Percentiles rank a stretch among this genome's conserved stretches.
phyloP scores from a whole-genome alignment of 2,329 filamentous ascomycete genomes.

The Pseudocercospora cruenta region DNA sequence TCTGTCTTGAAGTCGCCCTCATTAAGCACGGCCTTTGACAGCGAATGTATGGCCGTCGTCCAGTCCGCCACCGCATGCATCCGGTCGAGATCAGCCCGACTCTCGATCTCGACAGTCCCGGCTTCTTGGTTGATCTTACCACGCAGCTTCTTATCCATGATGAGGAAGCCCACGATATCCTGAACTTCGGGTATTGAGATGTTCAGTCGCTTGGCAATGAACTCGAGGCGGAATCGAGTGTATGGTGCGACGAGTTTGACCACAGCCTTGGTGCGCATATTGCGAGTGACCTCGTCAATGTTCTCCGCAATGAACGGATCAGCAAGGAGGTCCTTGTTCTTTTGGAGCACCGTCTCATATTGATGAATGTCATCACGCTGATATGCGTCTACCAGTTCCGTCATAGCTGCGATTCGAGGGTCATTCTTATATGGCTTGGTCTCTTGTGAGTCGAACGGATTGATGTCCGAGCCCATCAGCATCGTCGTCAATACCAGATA shows the following conservation, averaged over 20 bases:
- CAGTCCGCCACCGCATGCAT: constrained; percentile 73
- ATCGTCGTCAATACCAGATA: constrained; percentile 96
- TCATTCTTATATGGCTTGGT: constrained; percentile 98
- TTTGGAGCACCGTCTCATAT: constrained; percentile 85
- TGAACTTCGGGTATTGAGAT: constrained; percentile 85
- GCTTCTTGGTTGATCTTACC: constrained; percentile 88
- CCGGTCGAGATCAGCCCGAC: constrained; percentile 72
- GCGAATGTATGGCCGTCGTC: constrained; percentile 67
- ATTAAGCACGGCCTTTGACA: constrained; percentile 74
- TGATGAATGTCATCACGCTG: constrained; percentile 91
- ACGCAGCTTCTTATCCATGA: constrained; percentile 83
- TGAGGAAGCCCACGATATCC: constrained; percentile 93
- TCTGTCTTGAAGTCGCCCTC: constrained; percentile 70
- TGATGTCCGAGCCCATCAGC: constrained; percentile 98
- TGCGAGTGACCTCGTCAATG: constrained; percentile 97
- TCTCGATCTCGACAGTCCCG: constrained; percentile 80
- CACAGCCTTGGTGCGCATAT: constrained; percentile 95
- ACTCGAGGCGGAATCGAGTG: constrained; percentile 83
- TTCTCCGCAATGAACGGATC: constrained; percentile 98
- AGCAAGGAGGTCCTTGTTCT: constrained; percentile 83
- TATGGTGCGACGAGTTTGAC: constrained; percentile 93
- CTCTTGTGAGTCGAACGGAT: constrained; percentile 97
- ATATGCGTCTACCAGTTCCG: constrained; percentile 92
- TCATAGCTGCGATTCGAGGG: constrained; percentile 94
- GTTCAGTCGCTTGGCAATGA: constrained; percentile 85